Conservation (phyloP, 2,329 filamentous ascomycete genomes). For the Sclerotinia spermophila region DNA sequence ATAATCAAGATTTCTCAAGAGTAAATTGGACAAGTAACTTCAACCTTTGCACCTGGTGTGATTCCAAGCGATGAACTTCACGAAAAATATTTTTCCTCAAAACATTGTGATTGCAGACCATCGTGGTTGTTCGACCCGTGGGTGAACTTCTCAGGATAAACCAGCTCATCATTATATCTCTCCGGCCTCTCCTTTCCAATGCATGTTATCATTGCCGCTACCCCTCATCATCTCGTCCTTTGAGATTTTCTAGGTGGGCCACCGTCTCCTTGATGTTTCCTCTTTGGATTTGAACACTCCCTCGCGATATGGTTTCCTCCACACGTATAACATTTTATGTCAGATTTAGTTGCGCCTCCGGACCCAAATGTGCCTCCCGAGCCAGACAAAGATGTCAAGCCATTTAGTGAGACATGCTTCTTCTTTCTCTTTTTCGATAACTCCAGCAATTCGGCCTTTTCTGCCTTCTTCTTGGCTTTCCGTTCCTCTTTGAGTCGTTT, state of each 20-base stretch:
- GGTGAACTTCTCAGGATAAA: not conserved
- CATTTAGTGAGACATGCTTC: conserved; percentile 63
- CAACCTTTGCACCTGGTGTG: not conserved
- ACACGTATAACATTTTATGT: conserved; percentile 53
- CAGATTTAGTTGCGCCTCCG: conserved; percentile 32
- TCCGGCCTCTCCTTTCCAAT: not conserved
- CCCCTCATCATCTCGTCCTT: conserved; percentile 18
- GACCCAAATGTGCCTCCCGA: conserved; percentile 28
- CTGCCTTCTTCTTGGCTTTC: conserved; percentile 47
- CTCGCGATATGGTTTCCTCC: conserved; percentile 55
- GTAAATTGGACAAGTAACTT: not conserved
- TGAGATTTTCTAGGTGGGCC: conserved; percentile 23
- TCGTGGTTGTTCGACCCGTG: not conserved
- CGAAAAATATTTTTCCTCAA: not conserved
- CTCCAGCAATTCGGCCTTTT: conserved; percentile 47
- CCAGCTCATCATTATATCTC: not conserved
- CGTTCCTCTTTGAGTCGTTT: conserved; percentile 43
- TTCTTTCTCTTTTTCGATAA: conserved; percentile 58
- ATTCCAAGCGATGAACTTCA: not conserved
- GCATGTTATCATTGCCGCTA: not conserved
- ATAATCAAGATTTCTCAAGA: not conserved
- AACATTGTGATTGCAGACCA: not conserved
- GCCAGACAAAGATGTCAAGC: conserved; percentile 58
- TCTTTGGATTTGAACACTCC: conserved; percentile 49
- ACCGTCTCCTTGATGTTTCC: conserved; percentile 28